Conservation (phyloP, 768 basidiomycete genomes). For the Tricholoma terreum region DNA sequence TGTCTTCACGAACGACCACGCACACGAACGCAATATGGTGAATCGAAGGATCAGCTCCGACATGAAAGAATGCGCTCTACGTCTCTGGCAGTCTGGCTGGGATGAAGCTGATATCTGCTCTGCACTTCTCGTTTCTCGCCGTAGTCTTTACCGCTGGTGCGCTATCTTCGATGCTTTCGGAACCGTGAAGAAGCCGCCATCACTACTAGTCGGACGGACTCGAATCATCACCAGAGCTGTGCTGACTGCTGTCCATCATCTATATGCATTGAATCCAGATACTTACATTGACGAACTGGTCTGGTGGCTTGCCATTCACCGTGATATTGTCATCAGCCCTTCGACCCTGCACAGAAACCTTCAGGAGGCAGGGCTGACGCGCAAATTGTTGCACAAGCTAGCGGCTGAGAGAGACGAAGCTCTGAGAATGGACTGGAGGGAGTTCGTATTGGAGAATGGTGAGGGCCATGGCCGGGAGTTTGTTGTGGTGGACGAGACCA, state of each 20-base stretch:
- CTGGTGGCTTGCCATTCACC: neutral
- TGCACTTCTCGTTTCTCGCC: slow-evolving; percentile 18
- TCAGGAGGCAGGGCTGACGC: slow-evolving; percentile 66
- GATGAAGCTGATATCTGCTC: slow-evolving; percentile 15
- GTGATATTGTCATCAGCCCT: neutral
- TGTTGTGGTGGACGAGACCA: slow-evolving; percentile 27
- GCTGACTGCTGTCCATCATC: slow-evolving; percentile 11
- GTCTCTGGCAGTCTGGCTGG: slow-evolving; percentile 22
- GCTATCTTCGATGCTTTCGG: slow-evolving; percentile 17
- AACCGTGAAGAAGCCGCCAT: slow-evolving; percentile 12
- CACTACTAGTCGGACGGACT: slow-evolving; percentile 14
- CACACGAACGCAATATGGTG: too few relatives aligned
- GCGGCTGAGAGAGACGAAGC: slow-evolving; percentile 22
- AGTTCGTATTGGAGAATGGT: slow-evolving; percentile 6
- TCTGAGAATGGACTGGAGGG: slow-evolving; percentile 8
- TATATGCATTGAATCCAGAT: neutral
- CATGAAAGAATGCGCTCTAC: slow-evolving; percentile 23
- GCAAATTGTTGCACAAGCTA: slow-evolving; percentile 52
- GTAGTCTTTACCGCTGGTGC: slow-evolving; percentile 24
- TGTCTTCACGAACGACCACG: too few relatives aligned
- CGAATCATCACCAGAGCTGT: slow-evolving; percentile 15
- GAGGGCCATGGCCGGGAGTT: slow-evolving; percentile 16
- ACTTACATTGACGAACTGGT: neutral
- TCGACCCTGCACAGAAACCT: slow-evolving; percentile 53
- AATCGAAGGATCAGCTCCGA: slow-evolving; percentile 22